phyloP scores from a whole-genome alignment of 768 basidiomycete genomes.

The Termitomyces bulborhizus region DNA sequence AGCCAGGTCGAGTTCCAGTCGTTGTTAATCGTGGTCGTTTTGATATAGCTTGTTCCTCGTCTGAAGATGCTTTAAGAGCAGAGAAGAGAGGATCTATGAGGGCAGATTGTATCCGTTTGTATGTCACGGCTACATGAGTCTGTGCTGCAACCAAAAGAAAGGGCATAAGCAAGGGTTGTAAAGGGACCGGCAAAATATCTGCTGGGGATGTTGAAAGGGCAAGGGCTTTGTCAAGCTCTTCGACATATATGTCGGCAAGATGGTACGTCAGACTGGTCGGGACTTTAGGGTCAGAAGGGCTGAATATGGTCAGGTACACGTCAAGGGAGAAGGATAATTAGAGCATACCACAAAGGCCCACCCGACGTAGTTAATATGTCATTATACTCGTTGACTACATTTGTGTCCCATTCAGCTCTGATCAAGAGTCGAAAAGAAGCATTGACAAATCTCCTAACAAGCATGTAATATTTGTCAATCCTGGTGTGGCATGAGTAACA shows the following conservation, averaged over 20 bases:
- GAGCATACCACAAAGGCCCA: slow-evolving; percentile 78
- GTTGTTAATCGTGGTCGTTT: slow-evolving; percentile 40
- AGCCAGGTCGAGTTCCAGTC: slow-evolving; percentile 14
- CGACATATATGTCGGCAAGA: slow-evolving; percentile 82
- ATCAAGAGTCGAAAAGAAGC: slow-evolving; percentile 79
- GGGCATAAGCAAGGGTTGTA: slow-evolving; percentile 48
- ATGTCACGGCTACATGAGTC: slow-evolving; percentile 57
- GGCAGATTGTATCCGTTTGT: slow-evolving; percentile 64
- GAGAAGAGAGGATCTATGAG: slow-evolving; percentile 66
- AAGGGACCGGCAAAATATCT: slow-evolving; percentile 26
- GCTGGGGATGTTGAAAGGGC: slow-evolving; percentile 36
- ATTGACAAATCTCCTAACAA: slow-evolving; percentile 84
- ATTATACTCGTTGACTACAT: slow-evolving; percentile 54
- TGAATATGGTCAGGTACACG: slow-evolving; percentile 21
- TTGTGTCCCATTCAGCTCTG: slow-evolving; percentile 59
- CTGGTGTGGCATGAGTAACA: slow-evolving; percentile 32
- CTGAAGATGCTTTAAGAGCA: slow-evolving; percentile 35
- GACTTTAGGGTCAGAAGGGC: slow-evolving; percentile 64
- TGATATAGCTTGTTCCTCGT: slow-evolving; percentile 34
- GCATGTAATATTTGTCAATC: slow-evolving; percentile 97
- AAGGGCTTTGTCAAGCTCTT: slow-evolving; percentile 76
- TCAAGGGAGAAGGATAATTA: background rate
- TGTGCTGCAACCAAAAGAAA: slow-evolving; percentile 69
- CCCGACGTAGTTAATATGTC: slow-evolving; percentile 55
- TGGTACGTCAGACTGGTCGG: slow-evolving; percentile 81